Conservation (phyloP, 2,329 filamentous ascomycete genomes). For the Coniochaeta sp. region DNA sequence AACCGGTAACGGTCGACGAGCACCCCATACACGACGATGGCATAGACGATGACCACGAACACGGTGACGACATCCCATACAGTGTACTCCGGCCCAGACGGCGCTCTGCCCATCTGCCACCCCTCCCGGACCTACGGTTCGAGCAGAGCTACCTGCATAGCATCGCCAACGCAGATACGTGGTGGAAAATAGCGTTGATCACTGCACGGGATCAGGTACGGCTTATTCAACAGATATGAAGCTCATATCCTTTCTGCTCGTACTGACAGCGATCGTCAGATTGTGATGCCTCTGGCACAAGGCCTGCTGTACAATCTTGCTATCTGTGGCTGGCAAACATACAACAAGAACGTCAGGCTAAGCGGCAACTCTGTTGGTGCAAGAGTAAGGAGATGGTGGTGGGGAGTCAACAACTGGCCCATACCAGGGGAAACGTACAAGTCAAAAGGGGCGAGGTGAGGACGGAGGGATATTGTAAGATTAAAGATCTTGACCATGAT, state of each 20-base stretch:
- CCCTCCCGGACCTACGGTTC: conserved; percentile 84
- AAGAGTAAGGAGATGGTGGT: conserved; percentile 85
- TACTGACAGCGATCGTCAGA: conserved; percentile 34
- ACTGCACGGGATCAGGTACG: conserved; percentile 81
- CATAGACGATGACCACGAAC: conserved; percentile 35
- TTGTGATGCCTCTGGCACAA: conserved; percentile 81
- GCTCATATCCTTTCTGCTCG: no score
- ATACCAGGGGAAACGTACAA: conserved; percentile 38
- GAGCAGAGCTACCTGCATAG: conserved; percentile 97
- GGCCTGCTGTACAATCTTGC: conserved; percentile 83
- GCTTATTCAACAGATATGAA: neutral
- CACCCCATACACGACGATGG: conserved; percentile 51
- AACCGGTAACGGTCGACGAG: conserved; percentile 46
- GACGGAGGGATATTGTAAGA: neutral
- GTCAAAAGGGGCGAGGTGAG: neutral
- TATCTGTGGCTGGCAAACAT: conserved; percentile 81
- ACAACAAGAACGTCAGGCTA: conserved; percentile 74
- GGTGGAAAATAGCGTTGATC: conserved; percentile 74
- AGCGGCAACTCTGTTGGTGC: conserved; percentile 72
- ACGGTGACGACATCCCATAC: conserved; percentile 59
- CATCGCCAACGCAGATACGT: conserved; percentile 71
- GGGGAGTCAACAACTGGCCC: conserved; percentile 84
- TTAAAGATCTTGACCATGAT: neutral
- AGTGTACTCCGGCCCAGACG: conserved; percentile 52
- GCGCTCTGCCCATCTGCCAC: conserved; percentile 41